phyloP scores from a whole-genome alignment of 208 protist species.

The Zelonia costaricensis region DNA sequence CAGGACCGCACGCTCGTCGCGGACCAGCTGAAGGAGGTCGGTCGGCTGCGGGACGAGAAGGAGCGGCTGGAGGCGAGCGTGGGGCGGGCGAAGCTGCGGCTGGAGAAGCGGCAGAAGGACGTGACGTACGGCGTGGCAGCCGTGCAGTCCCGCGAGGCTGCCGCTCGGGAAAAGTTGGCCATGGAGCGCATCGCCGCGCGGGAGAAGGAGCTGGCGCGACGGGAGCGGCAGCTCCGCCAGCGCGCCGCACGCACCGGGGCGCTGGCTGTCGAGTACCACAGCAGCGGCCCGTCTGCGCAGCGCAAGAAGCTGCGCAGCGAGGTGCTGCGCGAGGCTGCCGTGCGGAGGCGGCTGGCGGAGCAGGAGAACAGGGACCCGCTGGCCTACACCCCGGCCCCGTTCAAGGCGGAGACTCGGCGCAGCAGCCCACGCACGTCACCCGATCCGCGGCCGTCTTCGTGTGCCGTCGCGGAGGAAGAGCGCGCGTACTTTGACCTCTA shows the following conservation, averaged over 20 bases:
- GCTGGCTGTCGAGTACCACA: conserved; percentile 33
- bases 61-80: conserved; percentile 32
- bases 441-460: not conserved
- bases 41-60: conserved; percentile 36
- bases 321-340: conserved; percentile 65
- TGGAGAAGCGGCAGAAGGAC: conserved; percentile 75
- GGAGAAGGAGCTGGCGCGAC: conserved; percentile 35
- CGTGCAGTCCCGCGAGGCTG: conserved; percentile 48
- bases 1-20: conserved; percentile 64
- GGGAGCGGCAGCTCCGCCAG: conserved; percentile 38
- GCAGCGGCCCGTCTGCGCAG: conserved; percentile 11
- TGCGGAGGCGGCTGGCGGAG: conserved; percentile 50
- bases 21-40: conserved; percentile 58
- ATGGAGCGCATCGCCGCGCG: conserved; percentile 42
- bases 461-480: conserved; percentile 8
- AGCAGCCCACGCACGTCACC: conserved; percentile 19
- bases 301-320: conserved; percentile 52
- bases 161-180: conserved; percentile 31
- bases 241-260: conserved; percentile 13
- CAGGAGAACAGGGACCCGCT: conserved; percentile 47
- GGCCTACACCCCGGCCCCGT: conserved; percentile 51
- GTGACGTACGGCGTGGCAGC: conserved; percentile 62
- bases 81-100: conserved; percentile 12
- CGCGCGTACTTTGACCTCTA: conserved; percentile 21
- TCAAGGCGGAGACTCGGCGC: conserved; percentile 30